Evolutionary conservation across 257 asterid genomes (phyloP).

Genomic region (Solanum ossicruentum): DNA sequence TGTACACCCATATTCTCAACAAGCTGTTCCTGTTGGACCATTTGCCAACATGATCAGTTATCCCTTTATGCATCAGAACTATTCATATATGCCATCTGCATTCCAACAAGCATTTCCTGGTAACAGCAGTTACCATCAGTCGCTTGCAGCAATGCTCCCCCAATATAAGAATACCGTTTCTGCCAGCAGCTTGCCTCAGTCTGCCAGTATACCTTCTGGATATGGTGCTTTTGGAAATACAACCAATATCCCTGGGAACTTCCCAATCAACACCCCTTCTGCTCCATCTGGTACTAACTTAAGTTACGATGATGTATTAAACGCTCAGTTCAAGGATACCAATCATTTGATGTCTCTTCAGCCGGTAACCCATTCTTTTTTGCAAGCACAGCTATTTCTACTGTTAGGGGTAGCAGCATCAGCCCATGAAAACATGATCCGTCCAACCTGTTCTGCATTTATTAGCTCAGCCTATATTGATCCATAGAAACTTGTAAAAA

Average conservation of each 20-base stretch:
- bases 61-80: conserved; percentile 61
- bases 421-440: background rate
- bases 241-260: conserved; percentile 47
- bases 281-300: conserved; percentile 43
- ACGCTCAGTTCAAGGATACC: conserved; percentile 62
- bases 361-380: conserved; percentile 11
- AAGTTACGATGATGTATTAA: conserved; percentile 54
- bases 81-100: conserved; percentile 62
- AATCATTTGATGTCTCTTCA: conserved; percentile 58
- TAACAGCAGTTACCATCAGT: conserved; percentile 51
- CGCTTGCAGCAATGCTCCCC: conserved; percentile 58
- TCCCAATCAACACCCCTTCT: conserved; percentile 49
- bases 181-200: conserved; percentile 60
- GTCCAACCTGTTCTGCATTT: background rate
- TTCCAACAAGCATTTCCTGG: conserved; percentile 67
- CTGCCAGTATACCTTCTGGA: conserved; percentile 64
- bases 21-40: conserved; percentile 47
- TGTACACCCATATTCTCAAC: conserved; percentile 65
- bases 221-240: conserved; percentile 47
- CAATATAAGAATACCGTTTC: conserved; percentile 49
- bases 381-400: background rate
- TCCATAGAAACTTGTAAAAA: background rate
- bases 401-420: background rate
- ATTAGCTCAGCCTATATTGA: background rate
- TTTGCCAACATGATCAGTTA: conserved; percentile 59